A percentile compares a stretch with the other conserved stretches of the same genome.
Conservation (phyloP, 2,329 filamentous ascomycete species). For the Calonectria honghensis region DNA sequence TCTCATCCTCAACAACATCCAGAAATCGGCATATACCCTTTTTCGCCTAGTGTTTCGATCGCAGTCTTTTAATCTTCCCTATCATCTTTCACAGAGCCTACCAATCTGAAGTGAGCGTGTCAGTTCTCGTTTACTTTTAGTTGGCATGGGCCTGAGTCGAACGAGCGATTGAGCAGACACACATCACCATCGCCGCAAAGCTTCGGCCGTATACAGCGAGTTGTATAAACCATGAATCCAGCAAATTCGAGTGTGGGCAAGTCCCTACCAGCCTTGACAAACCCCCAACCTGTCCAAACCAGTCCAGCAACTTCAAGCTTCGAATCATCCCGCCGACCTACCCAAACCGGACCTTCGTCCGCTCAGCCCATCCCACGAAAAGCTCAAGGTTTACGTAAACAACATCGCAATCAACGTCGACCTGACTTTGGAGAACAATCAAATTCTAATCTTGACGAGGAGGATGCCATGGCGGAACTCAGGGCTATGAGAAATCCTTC, state of each 20-base stretch:
- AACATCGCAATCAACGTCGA: slow-evolving; percentile 88
- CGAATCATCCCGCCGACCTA: slow-evolving; percentile 70
- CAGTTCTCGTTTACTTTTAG: slow-evolving; percentile 5
- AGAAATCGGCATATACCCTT: slow-evolving; percentile 40
- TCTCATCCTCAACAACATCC: slow-evolving; percentile 41
- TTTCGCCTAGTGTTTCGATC: not conserved
- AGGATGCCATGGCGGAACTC: slow-evolving; percentile 91
- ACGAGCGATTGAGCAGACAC: slow-evolving; percentile 38
- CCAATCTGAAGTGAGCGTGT: not conserved
- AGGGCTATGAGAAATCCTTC: slow-evolving; percentile 74
- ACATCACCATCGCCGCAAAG: slow-evolving; percentile 30
- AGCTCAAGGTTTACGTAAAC: slow-evolving; percentile 84
- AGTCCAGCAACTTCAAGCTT: slow-evolving; percentile 67
- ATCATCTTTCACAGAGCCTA: not conserved
- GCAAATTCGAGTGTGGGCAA: slow-evolving; percentile 66
- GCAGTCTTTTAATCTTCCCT: slow-evolving; percentile 1
- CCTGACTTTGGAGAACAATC: slow-evolving; percentile 70
- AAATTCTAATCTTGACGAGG: slow-evolving; percentile 75
- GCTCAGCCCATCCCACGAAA: slow-evolving; percentile 77
- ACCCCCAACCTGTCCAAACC: slow-evolving; percentile 63
- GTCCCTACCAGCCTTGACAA: slow-evolving; percentile 68
- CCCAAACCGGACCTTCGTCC: slow-evolving; percentile 58
- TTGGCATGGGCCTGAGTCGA: slow-evolving; percentile 25
- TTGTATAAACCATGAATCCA: slow-evolving; percentile 58
- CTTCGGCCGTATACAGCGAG: slow-evolving; percentile 3